These are phyloP conservation scores for Acanthamoeba healyi DNA, from an alignment of 208 protist genomes.

Conservation along the genomic window DNA sequence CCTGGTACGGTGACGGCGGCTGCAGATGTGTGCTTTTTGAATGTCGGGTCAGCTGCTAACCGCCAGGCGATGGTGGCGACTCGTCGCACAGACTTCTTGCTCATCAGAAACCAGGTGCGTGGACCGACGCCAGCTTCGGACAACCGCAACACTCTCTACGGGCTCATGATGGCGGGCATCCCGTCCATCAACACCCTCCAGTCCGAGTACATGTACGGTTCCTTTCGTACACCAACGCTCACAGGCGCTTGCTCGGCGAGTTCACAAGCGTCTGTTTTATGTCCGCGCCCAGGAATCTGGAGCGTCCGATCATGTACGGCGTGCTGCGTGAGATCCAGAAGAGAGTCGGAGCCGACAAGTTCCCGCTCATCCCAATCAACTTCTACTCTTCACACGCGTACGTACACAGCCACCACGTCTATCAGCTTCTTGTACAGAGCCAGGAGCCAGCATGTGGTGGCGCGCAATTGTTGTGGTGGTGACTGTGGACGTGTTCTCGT, in stretches of 20 bases:
- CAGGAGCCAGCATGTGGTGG: no score
- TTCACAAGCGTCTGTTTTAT: no score
- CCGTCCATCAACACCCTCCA: constrained; percentile 60
- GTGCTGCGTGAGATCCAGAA: constrained; percentile 27
- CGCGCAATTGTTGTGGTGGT: no score
- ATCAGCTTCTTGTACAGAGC: no score
- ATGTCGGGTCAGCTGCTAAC: no score
- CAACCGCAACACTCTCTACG: constrained; percentile 19
- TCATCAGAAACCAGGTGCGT: constrained; percentile 44
- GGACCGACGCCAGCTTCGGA: constrained; percentile 36
- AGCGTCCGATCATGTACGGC: constrained; percentile 29
- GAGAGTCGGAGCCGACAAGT: constrained; percentile 33
- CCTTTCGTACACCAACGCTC: no score
- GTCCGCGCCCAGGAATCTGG: not conserved
- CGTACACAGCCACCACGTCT: no score
- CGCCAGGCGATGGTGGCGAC: no score
- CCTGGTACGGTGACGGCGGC: not conserved
- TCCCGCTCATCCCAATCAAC: constrained; percentile 56
- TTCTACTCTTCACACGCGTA: not conserved
- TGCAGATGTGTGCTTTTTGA: no score
- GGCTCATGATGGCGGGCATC: constrained; percentile 31
- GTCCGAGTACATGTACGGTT: constrained; percentile 44
- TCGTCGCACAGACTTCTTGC: constrained; percentile 16
- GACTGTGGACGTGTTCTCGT: no score
- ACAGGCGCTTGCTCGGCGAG: no score